Base-by-base conservation (phyloP, 1,139 yeast genomes). In the Torulaspora globosa region DNA sequence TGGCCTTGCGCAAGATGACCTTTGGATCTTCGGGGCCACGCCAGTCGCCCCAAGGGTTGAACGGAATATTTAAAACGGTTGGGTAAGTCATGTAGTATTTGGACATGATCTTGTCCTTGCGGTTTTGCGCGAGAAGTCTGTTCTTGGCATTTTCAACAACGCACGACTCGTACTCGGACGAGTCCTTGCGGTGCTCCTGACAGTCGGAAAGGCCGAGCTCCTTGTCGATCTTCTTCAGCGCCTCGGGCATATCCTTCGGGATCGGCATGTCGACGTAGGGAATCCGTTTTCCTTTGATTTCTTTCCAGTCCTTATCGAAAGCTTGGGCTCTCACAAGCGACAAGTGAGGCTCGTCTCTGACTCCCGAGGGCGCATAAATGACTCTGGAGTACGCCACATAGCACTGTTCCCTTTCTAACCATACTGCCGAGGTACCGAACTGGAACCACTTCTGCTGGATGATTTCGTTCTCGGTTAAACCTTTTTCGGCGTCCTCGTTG, bases 1-100 rank as follows among this genome's bases (percentile, higher is more conserved):
- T 67, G 36, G 53, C 66, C 33, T 53, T 59, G 12, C 68, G 63
- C 19, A 68, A 44, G 9, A 72, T 55, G 15, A 74, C 61, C 44
- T 76, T 62, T 5, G 79, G 79, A 55, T 75, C 78, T 54, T 74
- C 78, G 1, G 79, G 76, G 0, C 79, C 78, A 45, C 63, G 69
- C 51, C 61, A 68, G 35, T 57, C 59, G 1, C 60, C 51, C 19
- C 41, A 37, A 21, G 43, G 30, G 6, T 43, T 46, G 27, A 54
- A 49, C 9, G 51, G 57, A 5, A 55, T 35, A 15, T 52, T 46
- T 11, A 53, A 33, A 2, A 56, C 31, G 2, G 44, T 36, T 21
- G 60, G 60, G 41, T 55, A 56, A 10, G 50, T 47, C 16, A 54
- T 41, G 36, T 45, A 50, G 32, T 56, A 55, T 34, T 46, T 49